phyloP scores from a whole-genome alignment of 495 filamentous ascomycete species.

The Friedmanniomyces simplex region DNA sequence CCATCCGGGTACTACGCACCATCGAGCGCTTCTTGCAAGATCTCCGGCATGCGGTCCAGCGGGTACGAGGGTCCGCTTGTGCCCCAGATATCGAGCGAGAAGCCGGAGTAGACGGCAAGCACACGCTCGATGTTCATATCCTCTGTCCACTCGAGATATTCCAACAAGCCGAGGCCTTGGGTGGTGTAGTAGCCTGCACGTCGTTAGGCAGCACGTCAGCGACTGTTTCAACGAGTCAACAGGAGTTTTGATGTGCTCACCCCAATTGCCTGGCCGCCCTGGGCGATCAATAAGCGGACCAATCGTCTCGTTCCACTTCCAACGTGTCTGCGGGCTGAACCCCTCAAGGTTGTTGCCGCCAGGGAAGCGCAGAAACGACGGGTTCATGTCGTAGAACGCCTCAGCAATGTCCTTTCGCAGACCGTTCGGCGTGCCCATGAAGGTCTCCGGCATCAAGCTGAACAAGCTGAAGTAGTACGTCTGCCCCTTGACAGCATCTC shows the following conservation, averaged over 20 bases:
- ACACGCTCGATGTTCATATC: constrained; percentile 26
- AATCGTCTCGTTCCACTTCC: constrained; percentile 30
- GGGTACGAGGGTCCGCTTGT: constrained; percentile 24
- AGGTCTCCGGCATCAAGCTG: constrained; percentile 29
- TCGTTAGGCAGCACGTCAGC: not conserved
- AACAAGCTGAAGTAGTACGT: constrained; percentile 29
- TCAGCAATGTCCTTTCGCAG: constrained; percentile 25
- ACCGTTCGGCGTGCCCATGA: constrained; percentile 26
- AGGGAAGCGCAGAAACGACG: constrained; percentile 11
- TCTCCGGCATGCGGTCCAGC: constrained; percentile 21
- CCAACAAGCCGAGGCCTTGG: constrained; percentile 27
- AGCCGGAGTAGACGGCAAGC: constrained; percentile 27
- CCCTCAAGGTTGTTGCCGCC: constrained; percentile 31
- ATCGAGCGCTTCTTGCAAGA: constrained; percentile 53
- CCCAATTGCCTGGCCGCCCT: constrained; percentile 25
- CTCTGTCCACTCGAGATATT: constrained; percentile 28
- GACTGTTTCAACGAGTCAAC: not conserved
- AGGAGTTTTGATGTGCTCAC: not conserved
- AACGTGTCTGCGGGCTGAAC: constrained; percentile 16
- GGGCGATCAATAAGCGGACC: constrained; percentile 26
- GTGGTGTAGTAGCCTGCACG: constrained; percentile 25
- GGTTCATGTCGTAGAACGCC: constrained; percentile 17
- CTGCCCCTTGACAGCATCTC: not conserved
- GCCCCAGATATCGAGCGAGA: constrained; percentile 17
- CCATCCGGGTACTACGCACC: too few species aligned